phyloP scores from a whole-genome alignment of 2,329 filamentous ascomycete genomes.

The Cercospora brassicicola region DNA sequence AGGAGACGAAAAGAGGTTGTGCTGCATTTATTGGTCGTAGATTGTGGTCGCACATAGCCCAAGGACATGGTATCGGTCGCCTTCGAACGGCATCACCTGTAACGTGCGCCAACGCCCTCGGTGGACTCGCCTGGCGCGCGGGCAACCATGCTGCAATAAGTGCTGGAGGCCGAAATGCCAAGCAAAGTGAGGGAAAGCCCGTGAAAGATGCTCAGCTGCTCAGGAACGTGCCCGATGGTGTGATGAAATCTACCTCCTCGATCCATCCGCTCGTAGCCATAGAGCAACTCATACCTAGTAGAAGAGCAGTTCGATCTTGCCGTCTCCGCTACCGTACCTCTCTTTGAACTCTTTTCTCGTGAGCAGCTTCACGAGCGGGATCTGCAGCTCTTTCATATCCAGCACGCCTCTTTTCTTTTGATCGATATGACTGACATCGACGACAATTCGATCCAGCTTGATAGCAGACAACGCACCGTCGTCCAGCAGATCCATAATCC shows the following conservation, averaged over 20 bases:
- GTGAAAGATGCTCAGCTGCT: background rate
- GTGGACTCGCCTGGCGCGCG: background rate
- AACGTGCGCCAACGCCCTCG: background rate
- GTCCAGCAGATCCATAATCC: conserved; percentile 78
- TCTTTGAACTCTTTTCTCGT: conserved; percentile 69
- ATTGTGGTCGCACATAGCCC: conserved; percentile 8
- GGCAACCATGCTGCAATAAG: background rate
- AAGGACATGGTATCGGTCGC: conserved; percentile 1
- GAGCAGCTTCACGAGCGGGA: conserved; percentile 75
- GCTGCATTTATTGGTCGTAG: conserved; percentile 10
- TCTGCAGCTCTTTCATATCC: conserved; percentile 91
- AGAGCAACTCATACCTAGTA: conserved; percentile 49
- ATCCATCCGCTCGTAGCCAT: background rate
- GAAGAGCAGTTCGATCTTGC: conserved; percentile 62
- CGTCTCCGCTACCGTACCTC: conserved; percentile 58
- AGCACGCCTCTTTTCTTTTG: conserved; percentile 90
- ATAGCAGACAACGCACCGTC: conserved; percentile 71
- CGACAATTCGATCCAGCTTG: conserved; percentile 73
- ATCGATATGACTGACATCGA: conserved; percentile 92
- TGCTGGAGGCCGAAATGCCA: background rate
- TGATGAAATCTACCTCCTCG: background rate
- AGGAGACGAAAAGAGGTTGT: background rate
- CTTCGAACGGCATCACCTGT: background rate
- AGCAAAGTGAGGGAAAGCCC: background rate
- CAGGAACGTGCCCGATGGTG: background rate